Conservation (phyloP, 2,329 filamentous ascomycete genomes). For the Cladophialophora exuberans region DNA sequence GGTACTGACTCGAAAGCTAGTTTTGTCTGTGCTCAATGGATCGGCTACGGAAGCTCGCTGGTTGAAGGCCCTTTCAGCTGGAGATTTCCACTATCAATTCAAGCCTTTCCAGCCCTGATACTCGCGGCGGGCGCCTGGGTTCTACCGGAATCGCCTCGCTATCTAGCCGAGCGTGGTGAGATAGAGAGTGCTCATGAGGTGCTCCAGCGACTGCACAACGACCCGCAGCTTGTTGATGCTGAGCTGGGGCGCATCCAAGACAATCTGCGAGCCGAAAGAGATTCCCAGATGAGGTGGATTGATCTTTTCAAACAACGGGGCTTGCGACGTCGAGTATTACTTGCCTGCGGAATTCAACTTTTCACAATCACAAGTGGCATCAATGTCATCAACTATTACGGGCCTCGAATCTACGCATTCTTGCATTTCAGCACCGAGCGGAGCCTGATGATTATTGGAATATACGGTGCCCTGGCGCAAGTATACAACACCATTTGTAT, state of each 20-base stretch:
- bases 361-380: conserved; percentile 55
- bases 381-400: conserved; percentile 52
- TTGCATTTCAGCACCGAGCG: conserved; percentile 46
- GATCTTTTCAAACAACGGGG: conserved; percentile 48
- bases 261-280: conserved; percentile 42
- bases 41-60: conserved; percentile 40
- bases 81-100: conserved; percentile 40
- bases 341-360: conserved; percentile 54
- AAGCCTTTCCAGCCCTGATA: conserved; percentile 46
- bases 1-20: not conserved
- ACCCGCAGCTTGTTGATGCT: conserved; percentile 42
- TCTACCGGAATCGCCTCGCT: conserved; percentile 38
- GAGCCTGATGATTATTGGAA: conserved; percentile 56
- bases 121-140: conserved; percentile 41
- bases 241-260: conserved; percentile 48
- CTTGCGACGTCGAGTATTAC: conserved; percentile 51
- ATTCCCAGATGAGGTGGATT: conserved; percentile 41
- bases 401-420: conserved; percentile 48
- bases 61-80: conserved; percentile 36
- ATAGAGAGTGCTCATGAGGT: conserved; percentile 40
- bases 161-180: conserved; percentile 43
- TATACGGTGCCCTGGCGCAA: conserved; percentile 54
- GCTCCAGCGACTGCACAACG: conserved; percentile 39
- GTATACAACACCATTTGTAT: conserved; percentile 54
- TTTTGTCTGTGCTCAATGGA: conserved; percentile 41